Base-by-base conservation (phyloP, 2,329 filamentous ascomycete species). In the Periconia sp. region DNA sequence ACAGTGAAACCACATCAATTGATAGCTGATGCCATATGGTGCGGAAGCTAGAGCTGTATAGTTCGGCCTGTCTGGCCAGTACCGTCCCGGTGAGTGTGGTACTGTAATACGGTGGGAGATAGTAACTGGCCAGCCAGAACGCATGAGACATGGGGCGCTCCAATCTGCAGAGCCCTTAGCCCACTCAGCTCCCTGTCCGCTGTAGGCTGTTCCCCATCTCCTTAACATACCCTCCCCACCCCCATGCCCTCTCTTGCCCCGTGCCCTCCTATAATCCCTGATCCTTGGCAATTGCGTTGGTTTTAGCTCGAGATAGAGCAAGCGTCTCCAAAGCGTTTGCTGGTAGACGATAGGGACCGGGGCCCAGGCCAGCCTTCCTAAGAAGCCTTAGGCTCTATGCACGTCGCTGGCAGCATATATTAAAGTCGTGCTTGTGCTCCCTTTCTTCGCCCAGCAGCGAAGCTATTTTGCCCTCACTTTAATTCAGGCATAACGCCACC, bases 361-460 rank as follows among this genome's bases (percentile, higher is more conserved):
- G 45, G 31, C 45, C 41, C 50, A 40, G 41, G 43, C 47, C 50
- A 43, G 41, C 47, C 54, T 49, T 14, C 35, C 17, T 18, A 27
- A 18, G 3, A 17, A 30, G 44, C 19, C 17, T 46, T 23, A 19
- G 41, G 8, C 10, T n/a, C 17, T 7, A 42, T 42, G 41, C 17
- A 11, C 19, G 6, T 18, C 41, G 19, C 41, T 23, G 17, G 20
- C 27, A 20, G 14, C 45, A 44, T 45, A 54, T 63, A 64, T 64
- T 70, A 69, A 70, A 70, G 47, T 41, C 45, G 45, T 53, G 53
- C 56, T 61, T 56, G 60, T 63, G 57, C 57, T 58, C 57, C 58
- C 54, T 33, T 49, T 41, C 47, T 45, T 40, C 37, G 48, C 48
- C 42, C 55, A 52, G 50, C 55, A 55, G n/a, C 18, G 52, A 54